Evolutionary conservation across 805 yeast genomes (phyloP), one percentile per base, ranked within the genome.

Genomic region (Candida maris): DNA sequence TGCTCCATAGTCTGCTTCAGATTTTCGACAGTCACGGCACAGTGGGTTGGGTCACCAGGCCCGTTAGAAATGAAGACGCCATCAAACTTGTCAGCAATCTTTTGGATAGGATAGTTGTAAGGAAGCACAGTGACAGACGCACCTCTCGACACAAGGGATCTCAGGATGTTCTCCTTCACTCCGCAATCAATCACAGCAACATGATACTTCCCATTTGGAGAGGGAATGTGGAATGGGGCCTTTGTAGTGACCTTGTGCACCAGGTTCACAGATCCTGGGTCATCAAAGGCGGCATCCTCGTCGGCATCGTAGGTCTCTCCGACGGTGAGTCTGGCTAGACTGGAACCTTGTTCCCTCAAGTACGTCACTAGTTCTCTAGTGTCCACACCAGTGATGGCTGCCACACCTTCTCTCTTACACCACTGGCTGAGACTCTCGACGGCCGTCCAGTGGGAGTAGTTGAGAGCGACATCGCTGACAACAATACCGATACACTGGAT

Each of bases 401-500:
- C 94, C 38, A 94, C 93, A 28, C 95, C 96, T 52, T 88, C 94
- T 59, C 96, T 81, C 65, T 85, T 78, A 70, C 98, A 93, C 98
- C 97, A 93, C 52, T 85, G 85, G 42, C 86, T 84, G 40, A 93
- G 73, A 14, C 95, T 82, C 68, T 93, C 97, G 22, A 93, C 96
- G 3, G 99, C 99, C 24, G 97, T 89, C 98, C 98, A 93, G 63
- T 93, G 99, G n/a, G 96, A 86, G 65, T 91, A 87, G 60, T 88
- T 76, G 73, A 89, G 75, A 16, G 98, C 97, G 37, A 78, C 96
- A 57, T 93, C 96, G 28, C 95, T 85, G 19, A 93, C 98, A 32
- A 93, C 95, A 41, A 93, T 87, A 51, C 97, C 99, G 43, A 85
- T 81, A 65, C 97, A 89, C 66, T 93, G 97, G 38, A 86, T 80